These are phyloP conservation scores for Trametes punicea DNA, from an alignment of 768 basidiomycete genomes.

Conservation along the genomic window DNA sequence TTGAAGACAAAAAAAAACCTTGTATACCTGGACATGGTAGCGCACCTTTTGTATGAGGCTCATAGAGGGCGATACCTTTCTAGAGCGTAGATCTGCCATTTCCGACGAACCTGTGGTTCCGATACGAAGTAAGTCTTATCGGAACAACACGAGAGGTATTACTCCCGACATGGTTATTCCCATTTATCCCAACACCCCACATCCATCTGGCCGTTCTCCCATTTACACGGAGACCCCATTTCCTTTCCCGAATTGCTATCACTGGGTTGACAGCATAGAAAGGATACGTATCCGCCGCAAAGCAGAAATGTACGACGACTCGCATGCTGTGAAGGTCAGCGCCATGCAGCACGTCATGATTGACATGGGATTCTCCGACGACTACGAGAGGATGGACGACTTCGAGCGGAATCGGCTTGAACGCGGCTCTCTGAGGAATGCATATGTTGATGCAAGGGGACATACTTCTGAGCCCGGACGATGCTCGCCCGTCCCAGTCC, in stretches of 20 bases:
- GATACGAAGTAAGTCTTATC: neutral
- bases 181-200: neutral
- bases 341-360: neutral
- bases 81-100: neutral
- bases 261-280: neutral
- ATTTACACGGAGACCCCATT: neutral
- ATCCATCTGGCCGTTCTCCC: neutral
- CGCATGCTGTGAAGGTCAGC: neutral
- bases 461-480: no score
- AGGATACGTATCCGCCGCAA: neutral
- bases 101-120: neutral
- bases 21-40: neutral
- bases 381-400: neutral
- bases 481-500: neutral
- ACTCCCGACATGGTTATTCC: constrained; percentile 11
- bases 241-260: constrained; percentile 8
- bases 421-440: neutral
- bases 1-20: neutral
- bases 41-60: neutral
- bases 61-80: no score
- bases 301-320: neutral
- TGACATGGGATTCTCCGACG: neutral
- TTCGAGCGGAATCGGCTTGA: neutral
- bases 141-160: neutral
- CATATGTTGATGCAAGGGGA: neutral